Percentiles rank a stretch among this genome's conserved stretches.
Evolutionary conservation across 1,284 basidiomycete genomes (phyloP).

Genomic region (Phaffia rhodozyma): DNA sequence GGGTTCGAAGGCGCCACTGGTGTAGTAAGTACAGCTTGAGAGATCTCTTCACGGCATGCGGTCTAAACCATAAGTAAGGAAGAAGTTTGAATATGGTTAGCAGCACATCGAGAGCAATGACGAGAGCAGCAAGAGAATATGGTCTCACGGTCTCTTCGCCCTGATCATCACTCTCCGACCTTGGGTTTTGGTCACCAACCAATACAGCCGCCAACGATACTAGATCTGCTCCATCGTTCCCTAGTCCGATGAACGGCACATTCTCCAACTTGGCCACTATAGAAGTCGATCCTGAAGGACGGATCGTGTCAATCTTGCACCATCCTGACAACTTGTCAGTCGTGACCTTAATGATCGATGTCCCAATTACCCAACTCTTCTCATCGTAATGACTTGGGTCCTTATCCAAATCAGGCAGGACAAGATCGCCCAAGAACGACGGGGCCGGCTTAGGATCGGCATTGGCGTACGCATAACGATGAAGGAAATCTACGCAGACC

Average conservation of each 20-base stretch:
- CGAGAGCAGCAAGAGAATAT: too few relatives aligned
- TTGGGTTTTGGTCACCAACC: constrained; percentile 52
- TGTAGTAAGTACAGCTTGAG: constrained; percentile 1
- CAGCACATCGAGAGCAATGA: background rate
- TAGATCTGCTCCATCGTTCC: constrained; percentile 64
- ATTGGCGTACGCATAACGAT: constrained; percentile 85
- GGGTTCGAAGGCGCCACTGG: constrained; percentile 24
- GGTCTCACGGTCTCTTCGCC: background rate
- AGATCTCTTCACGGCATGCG: background rate
- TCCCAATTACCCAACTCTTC: too few relatives aligned
- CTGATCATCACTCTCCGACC: background rate
- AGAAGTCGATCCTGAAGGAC: constrained; percentile 75
- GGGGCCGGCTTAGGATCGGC: constrained; percentile 80
- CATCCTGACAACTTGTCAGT: too few relatives aligned
- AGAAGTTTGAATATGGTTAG: background rate
- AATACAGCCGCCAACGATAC: constrained; percentile 57
- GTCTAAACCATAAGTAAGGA: background rate
- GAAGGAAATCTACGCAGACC: constrained; percentile 96
- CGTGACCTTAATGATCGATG: constrained; percentile 45
- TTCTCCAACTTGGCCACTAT: constrained; percentile 88
- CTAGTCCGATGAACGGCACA: constrained; percentile 65
- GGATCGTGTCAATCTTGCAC: constrained; percentile 61
- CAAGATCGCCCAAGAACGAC: constrained; percentile 60
- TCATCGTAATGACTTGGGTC: constrained; percentile 41
- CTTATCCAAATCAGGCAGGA: constrained; percentile 32